Percentiles rank a stretch among this genome's conserved stretches.
These are phyloP conservation scores for Penicillium sp. DNA, from an alignment of 2,329 filamentous ascomycete species.

Conservation along the genomic window DNA sequence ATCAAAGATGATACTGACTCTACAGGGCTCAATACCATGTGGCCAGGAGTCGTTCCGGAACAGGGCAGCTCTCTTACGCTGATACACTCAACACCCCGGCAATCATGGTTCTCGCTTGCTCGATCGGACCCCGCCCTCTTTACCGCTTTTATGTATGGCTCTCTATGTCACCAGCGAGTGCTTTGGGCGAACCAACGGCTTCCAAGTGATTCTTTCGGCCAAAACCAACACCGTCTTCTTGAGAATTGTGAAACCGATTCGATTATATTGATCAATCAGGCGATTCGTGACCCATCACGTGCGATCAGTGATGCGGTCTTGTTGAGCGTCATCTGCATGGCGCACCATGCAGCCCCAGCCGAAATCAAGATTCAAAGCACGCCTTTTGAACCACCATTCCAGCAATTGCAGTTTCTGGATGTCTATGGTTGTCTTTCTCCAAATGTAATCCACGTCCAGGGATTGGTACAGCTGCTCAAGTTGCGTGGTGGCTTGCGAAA, in stretches of 20 bases:
- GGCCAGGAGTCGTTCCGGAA: conserved; percentile 29
- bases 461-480: conserved; percentile 36
- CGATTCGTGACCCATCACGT: conserved; percentile 31
- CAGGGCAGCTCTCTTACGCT: not conserved
- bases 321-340: conserved; percentile 38
- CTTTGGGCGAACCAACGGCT: conserved; percentile 30
- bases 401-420: conserved; percentile 37
- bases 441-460: conserved; percentile 37
- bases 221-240: conserved; percentile 25
- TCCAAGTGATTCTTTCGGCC: conserved; percentile 19
- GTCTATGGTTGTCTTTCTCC: conserved; percentile 36
- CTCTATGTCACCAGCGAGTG: conserved; percentile 34
- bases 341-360: conserved; percentile 30
- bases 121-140: conserved; percentile 31
- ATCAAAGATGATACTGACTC: not conserved
- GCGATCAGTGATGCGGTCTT: conserved; percentile 37
- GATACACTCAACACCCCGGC: not conserved
- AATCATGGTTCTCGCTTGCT: conserved; percentile 32
- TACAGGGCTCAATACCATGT: conserved; percentile 27
- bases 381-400: conserved; percentile 37
- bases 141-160: conserved; percentile 33
- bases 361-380: conserved; percentile 12
- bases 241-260: conserved; percentile 33
- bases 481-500: conserved; percentile 38
- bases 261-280: conserved; percentile 36